Evolutionary conservation across 164 flowering plant genomes (phyloP), one percentile per base, ranked within the genome.

Genomic region (Vitis riparia): DNA sequence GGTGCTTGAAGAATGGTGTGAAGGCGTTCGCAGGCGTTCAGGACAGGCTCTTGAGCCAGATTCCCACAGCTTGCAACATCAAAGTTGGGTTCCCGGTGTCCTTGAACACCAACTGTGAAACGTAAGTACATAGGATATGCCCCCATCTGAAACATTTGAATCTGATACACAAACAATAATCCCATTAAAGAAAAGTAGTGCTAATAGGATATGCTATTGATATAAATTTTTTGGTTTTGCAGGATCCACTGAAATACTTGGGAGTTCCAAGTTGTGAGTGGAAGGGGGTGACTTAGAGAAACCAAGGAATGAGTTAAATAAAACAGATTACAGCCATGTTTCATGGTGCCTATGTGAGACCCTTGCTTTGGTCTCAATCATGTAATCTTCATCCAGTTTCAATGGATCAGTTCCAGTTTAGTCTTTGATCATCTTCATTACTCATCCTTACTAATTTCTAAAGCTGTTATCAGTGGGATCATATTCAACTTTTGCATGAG

Each of bases 61-160:
- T 85, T 29, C 86, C 88, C 16, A 12, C 32, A 1, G 55, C 70
- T 19, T 85, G 86, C 84, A 60, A 71, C 15, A 82, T 85, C 71
- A 78, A 82, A 53, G 79, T 85, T 68, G 81, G 82, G 1, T 84
- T 77, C 80, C 83, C 84, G 2, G 83, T 82, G 55, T 81, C 88
- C 63, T 5, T 58, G 11, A 66, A 16, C 70, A 73, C 69, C 66
- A 66, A 81, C 75, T 85, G 84, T 55, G 76, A 82, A 48, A 70
- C 37, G 85, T 84, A 66, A 78, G 81, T 58, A 32, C 0, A 50
- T 16, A 11, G 56, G 11, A 37, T 8, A 27, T 4, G 27, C 14
- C 2, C 27, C 27, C 27, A 23, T 23, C 27, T 1, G 2, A 29
- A 27, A 62, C 44, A 37, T 44, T 32, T 6, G 5, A 32, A 32